Evolutionary conservation across 257 asterid species (phyloP).

Genomic region (Przewalskia tangutica): DNA sequence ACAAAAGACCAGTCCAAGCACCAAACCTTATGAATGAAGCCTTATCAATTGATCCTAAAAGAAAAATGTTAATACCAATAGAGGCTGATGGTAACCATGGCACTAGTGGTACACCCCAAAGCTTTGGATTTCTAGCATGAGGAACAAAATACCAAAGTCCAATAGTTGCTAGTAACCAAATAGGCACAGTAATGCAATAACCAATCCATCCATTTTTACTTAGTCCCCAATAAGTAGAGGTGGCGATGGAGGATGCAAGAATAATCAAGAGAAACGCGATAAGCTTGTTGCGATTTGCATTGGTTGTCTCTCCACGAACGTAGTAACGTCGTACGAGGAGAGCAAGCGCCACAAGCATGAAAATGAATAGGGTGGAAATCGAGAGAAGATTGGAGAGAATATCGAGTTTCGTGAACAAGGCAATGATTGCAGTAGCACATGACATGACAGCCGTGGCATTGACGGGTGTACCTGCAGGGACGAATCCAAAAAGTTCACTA

Average conservation of each 20-base stretch:
- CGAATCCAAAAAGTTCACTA: neutral
- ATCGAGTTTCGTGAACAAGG: neutral
- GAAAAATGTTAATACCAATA: neutral
- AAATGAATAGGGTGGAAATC: neutral
- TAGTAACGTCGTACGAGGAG: constrained; percentile 5
- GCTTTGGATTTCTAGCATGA: neutral
- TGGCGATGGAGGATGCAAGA: neutral
- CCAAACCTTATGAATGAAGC: neutral
- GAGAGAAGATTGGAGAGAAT: constrained; percentile 2
- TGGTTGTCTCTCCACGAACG: neutral
- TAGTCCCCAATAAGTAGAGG: constrained; percentile 1
- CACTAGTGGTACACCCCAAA: constrained; percentile 2
- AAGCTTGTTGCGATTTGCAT: neutral
- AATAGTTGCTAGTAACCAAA: constrained; percentile 1
- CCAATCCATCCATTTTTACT: neutral
- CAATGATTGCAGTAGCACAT: neutral
- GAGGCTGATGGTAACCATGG: constrained; percentile 4
- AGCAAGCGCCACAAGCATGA: constrained; percentile 2
- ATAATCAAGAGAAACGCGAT: neutral
- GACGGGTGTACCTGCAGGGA: neutral
- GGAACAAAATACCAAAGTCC: constrained; percentile 5
- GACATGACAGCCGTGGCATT: constrained; percentile 1
- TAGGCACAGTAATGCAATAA: neutral
- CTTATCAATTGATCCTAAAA: constrained; percentile 1
- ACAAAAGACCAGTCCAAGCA: neutral